Evolutionary conservation across 805 yeast species (phyloP).

Genomic region (Danielozyma ontarioensis): DNA sequence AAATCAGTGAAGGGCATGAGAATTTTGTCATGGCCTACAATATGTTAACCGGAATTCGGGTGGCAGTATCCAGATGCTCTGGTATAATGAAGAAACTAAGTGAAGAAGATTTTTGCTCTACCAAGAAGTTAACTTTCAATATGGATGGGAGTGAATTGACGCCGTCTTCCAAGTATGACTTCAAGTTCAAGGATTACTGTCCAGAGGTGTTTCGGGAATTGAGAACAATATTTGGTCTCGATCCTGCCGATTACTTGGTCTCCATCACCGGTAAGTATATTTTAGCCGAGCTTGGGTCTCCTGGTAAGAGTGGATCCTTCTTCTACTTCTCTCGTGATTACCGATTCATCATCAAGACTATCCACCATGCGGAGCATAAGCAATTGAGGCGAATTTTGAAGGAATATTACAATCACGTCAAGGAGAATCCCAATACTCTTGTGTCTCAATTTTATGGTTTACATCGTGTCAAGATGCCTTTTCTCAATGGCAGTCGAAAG

Average conservation of each 20-base stretch:
- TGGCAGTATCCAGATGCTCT: slow-evolving; percentile 88
- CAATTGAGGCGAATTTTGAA: slow-evolving; percentile 69
- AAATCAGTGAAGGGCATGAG: slow-evolving; percentile 87
- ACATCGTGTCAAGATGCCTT: slow-evolving; percentile 88
- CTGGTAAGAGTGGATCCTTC: slow-evolving; percentile 95
- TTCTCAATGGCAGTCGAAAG: slow-evolving; percentile 55
- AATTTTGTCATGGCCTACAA: slow-evolving; percentile 93
- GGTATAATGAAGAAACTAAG: slow-evolving; percentile 72
- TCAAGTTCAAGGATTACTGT: slow-evolving; percentile 92
- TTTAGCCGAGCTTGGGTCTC: slow-evolving; percentile 86
- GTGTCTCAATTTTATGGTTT: slow-evolving; percentile 95
- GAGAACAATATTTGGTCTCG: slow-evolving; percentile 74
- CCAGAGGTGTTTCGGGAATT: slow-evolving; percentile 92
- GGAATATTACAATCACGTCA: slow-evolving; percentile 77
- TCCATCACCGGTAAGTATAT: slow-evolving; percentile 91
- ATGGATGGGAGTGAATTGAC: slow-evolving; percentile 82
- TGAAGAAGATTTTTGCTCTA: slow-evolving; percentile 63
- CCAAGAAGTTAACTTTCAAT: slow-evolving; percentile 82
- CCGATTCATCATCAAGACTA: slow-evolving; percentile 91
- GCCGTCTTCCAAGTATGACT: slow-evolving; percentile 91
- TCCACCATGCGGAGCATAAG: slow-evolving; percentile 87
- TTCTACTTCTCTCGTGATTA: slow-evolving; percentile 93
- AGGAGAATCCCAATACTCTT: slow-evolving; percentile 79
- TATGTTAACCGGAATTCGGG: slow-evolving; percentile 95
- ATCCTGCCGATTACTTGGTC: slow-evolving; percentile 92